These are phyloP conservation scores for Metschnikowia gruessii DNA, from an alignment of 805 yeast species.

Conservation along the genomic window DNA sequence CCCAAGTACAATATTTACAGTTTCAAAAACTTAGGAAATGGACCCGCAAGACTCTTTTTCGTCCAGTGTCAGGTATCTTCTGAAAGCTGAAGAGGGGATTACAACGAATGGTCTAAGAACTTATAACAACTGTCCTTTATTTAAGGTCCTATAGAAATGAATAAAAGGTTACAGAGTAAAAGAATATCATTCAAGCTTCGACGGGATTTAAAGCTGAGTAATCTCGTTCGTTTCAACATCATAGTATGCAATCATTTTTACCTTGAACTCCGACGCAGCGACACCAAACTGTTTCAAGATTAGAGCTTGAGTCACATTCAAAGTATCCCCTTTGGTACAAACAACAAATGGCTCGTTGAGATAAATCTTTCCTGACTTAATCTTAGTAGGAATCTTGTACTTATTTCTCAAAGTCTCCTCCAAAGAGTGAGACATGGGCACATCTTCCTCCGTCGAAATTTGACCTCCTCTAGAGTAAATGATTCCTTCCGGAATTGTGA, in stretches of 20 bases:
- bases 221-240: constrained; percentile 48
- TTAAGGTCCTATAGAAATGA: background rate
- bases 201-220: background rate
- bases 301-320: constrained; percentile 89
- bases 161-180: background rate
- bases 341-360: constrained; percentile 76
- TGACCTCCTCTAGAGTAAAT: constrained; percentile 96
- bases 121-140: too few species aligned
- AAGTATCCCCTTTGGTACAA: constrained; percentile 71
- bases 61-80: constrained; percentile 53
- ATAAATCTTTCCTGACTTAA: constrained; percentile 83
- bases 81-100: background rate
- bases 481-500: constrained; percentile 84
- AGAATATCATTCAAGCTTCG: background rate
- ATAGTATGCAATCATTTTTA: constrained; percentile 73
- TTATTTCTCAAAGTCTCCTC: constrained; percentile 90
- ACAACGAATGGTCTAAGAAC: too few species aligned
- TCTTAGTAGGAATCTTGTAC: constrained; percentile 86
- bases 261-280: constrained; percentile 88
- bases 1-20: constrained; percentile 77
- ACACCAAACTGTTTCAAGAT: constrained; percentile 93
- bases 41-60: constrained; percentile 64
- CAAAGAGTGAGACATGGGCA: constrained; percentile 93
- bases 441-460: constrained; percentile 84
- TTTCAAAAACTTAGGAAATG: constrained; percentile 58